phyloP scores from a whole-genome alignment of 139 green algal genomes.

The Tetradesmus obliquus region DNA sequence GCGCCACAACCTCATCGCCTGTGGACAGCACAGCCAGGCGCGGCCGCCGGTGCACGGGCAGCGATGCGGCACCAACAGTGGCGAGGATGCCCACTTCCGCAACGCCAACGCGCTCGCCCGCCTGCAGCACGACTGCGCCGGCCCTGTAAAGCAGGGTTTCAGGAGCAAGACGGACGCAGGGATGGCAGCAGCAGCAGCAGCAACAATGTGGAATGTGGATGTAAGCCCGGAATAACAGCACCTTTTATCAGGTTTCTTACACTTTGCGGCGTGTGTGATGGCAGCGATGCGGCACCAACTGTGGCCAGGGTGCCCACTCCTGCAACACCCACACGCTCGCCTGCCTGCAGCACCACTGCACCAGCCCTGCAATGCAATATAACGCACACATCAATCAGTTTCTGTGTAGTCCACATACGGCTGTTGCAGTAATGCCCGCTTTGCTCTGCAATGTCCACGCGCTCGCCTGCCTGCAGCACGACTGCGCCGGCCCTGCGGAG shows the following conservation, averaged over 20 bases:
- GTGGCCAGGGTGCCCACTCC: conserved; percentile 94
- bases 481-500: conserved; percentile 59
- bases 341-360: conserved; percentile 74
- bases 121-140: conserved; percentile 75
- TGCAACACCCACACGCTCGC: conserved; percentile 77
- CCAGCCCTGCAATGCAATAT: conserved; percentile 63
- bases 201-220: too few species aligned
- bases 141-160: conserved; percentile 9
- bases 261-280: neutral
- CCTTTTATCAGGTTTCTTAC: too few species aligned
- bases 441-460: conserved; percentile 84
- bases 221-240: too few species aligned
- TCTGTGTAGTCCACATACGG: too few species aligned
- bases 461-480: conserved; percentile 80
- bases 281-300: neutral
- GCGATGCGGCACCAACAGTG: conserved; percentile 79
- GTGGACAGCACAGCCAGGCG: conserved; percentile 93
- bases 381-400: too few species aligned
- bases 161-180: neutral
- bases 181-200: neutral
- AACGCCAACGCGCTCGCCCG: conserved; percentile 77
- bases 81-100: conserved; percentile 94
- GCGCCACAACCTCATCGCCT: conserved; percentile 75
- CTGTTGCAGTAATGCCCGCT: too few species aligned
- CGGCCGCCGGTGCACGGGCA: conserved; percentile 63